These are phyloP conservation scores for Elsinoe ampelina DNA, from an alignment of 2,329 filamentous ascomycete genomes.

Conservation along the genomic window DNA sequence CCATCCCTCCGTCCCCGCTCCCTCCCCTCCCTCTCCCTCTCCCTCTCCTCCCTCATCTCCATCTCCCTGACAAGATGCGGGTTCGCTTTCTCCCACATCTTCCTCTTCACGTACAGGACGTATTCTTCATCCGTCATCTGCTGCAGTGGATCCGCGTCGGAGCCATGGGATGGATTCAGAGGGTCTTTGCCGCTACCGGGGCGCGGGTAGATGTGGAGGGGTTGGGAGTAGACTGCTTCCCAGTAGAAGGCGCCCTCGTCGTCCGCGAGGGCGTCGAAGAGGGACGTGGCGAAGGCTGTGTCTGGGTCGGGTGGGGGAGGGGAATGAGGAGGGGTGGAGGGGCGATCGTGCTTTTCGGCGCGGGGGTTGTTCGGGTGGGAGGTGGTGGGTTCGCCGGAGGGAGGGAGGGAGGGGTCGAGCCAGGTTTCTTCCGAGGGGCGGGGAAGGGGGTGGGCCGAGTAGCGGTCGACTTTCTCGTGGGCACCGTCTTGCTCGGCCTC, in stretches of 20 bases:
- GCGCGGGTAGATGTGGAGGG: slow-evolving; percentile 77
- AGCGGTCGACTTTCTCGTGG: slow-evolving; percentile 10
- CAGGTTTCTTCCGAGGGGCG: not conserved
- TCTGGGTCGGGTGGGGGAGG: slow-evolving; percentile 45
- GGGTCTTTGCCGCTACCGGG: slow-evolving; percentile 35
- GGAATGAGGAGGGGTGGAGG: not conserved
- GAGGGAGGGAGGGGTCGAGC: slow-evolving; percentile 13
- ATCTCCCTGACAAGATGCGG: slow-evolving; percentile 73
- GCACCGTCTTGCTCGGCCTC: not conserved
- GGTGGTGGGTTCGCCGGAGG: not conserved
- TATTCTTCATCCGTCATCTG: slow-evolving; percentile 92
- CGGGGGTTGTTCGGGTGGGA: not conserved
- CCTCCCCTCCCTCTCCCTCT: slow-evolving; percentile 37
- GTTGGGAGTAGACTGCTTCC: slow-evolving; percentile 94
- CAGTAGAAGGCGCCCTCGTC: slow-evolving; percentile 91
- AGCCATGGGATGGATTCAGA: slow-evolving; percentile 20
- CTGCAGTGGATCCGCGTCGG: slow-evolving; percentile 51
- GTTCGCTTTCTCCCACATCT: slow-evolving; percentile 95
- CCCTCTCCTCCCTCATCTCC: slow-evolving; percentile 49
- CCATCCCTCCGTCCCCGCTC: slow-evolving; percentile 25
- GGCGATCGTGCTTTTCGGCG: not conserved
- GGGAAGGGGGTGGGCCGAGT: slow-evolving; percentile 15
- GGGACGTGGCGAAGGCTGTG: slow-evolving; percentile 77
- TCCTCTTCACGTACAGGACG: slow-evolving; percentile 67
- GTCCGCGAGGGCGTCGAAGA: slow-evolving; percentile 94